phyloP scores from a whole-genome alignment of 306 rosid genomes.

The Cicer bijugum region DNA sequence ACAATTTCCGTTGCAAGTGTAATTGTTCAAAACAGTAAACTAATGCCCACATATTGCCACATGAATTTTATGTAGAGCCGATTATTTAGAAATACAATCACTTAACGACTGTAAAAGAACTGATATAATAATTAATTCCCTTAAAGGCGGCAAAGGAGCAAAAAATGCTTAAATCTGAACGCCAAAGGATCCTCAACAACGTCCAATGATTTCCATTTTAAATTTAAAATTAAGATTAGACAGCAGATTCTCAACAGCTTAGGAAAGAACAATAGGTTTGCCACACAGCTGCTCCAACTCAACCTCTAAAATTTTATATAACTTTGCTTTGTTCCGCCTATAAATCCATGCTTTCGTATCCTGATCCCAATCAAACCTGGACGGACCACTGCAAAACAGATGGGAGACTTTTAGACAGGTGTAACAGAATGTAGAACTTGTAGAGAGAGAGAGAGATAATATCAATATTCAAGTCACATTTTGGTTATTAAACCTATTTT shows the following conservation, averaged over 20 bases:
- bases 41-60: not conserved
- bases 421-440: not conserved
- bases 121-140: not conserved
- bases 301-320: constrained; percentile 58
- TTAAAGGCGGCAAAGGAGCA: not conserved
- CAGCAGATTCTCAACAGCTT: constrained; percentile 27
- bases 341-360: constrained; percentile 73
- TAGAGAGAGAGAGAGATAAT: not conserved
- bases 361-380: constrained; percentile 88
- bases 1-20: not conserved
- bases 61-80: not conserved
- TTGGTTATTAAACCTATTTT: constrained; percentile 5
- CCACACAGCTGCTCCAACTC: constrained; percentile 81
- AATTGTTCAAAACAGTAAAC: constrained; percentile 13
- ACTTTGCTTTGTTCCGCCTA: constrained; percentile 70
- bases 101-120: constrained; percentile 4
- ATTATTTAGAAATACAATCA: constrained; percentile 43
- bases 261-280: constrained; percentile 66
- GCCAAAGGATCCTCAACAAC: constrained; percentile 11
- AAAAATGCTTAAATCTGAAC: not conserved
- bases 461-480: not conserved
- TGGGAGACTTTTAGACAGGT: constrained; percentile 11
- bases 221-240: not conserved
- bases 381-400: constrained; percentile 75
- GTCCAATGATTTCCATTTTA: constrained; percentile 16